A percentile compares a stretch with the other conserved stretches of the same genome.
phyloP scores from a whole-genome alignment of 2,329 filamentous ascomycete genomes.

The Pseudopithomyces maydicus region DNA sequence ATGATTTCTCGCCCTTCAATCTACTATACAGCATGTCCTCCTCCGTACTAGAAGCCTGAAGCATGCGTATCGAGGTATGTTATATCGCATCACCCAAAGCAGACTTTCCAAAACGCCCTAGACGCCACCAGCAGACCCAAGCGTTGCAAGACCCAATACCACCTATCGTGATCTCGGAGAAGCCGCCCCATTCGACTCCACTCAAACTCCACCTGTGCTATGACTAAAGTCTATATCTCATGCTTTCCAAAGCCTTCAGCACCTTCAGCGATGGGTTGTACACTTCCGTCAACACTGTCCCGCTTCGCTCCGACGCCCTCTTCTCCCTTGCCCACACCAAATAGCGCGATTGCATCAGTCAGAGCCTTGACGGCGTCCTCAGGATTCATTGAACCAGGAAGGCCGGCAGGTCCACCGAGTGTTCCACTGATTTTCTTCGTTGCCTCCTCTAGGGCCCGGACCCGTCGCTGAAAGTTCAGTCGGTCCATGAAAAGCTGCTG shows the following conservation, averaged over 20 bases:
- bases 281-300: constrained; percentile 30
- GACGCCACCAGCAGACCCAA: not conserved
- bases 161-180: not conserved
- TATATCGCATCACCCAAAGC: not conserved
- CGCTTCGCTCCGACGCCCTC: constrained; percentile 40
- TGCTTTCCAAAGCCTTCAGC: constrained; percentile 39
- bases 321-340: constrained; percentile 44
- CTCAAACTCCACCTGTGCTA: not conserved
- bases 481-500: constrained; percentile 95
- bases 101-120: constrained; percentile 3
- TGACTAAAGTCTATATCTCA: constrained; percentile 33
- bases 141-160: not conserved
- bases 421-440: constrained; percentile 57
- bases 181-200: not conserved
- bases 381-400: constrained; percentile 35
- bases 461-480: constrained; percentile 84
- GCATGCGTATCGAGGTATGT: constrained; percentile 1
- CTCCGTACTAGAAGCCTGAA: not conserved
- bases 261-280: constrained; percentile 38
- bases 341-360: constrained; percentile 38
- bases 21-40: constrained; percentile 12
- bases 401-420: constrained; percentile 34
- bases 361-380: constrained; percentile 42
- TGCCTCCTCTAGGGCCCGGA: constrained; percentile 79
- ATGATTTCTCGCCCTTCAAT: constrained; percentile 1